These are phyloP conservation scores for Plectosphaerella cucumerina DNA, from an alignment of 2,329 filamentous ascomycete genomes.

Conservation along the genomic window DNA sequence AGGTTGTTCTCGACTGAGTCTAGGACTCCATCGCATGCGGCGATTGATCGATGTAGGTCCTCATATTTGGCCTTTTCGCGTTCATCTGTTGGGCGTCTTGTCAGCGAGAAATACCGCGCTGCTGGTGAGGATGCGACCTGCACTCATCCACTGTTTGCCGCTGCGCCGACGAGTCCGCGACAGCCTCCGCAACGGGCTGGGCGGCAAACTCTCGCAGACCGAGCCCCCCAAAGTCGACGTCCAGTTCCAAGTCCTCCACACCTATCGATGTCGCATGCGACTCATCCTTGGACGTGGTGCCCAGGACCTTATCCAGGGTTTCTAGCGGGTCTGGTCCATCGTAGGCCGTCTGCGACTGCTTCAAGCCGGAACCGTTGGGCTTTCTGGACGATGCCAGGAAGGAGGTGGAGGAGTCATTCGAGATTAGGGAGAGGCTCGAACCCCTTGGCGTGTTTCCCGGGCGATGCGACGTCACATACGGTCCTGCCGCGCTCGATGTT, in stretches of 20 bases:
- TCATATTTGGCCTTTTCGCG: slow-evolving; percentile 81
- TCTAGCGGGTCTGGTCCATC: slow-evolving; percentile 66
- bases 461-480: slow-evolving; percentile 64
- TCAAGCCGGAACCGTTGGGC: slow-evolving; percentile 64
- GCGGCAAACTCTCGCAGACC: slow-evolving; percentile 69
- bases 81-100: slow-evolving; percentile 52
- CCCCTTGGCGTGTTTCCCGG: slow-evolving; percentile 65
- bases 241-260: slow-evolving; percentile 48
- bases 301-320: slow-evolving; percentile 53
- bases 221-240: slow-evolving; percentile 75
- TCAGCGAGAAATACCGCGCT: background rate
- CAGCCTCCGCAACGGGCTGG: slow-evolving; percentile 16
- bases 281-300: slow-evolving; percentile 16
- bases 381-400: slow-evolving; percentile 62
- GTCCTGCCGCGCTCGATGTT: slow-evolving; percentile 64
- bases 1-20: slow-evolving; percentile 91
- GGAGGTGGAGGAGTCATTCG: slow-evolving; percentile 73
- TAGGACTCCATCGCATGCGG: slow-evolving; percentile 87
- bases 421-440: slow-evolving; percentile 74
- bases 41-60: slow-evolving; percentile 84
- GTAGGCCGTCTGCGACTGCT: slow-evolving; percentile 48
- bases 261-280: slow-evolving; percentile 22
- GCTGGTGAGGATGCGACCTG: slow-evolving; percentile 38
- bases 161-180: slow-evolving; percentile 31
- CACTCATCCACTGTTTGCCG: slow-evolving; percentile 68